These are phyloP conservation scores for Lantana camara DNA, from an alignment of 257 asterid genomes.

Conservation along the genomic window DNA sequence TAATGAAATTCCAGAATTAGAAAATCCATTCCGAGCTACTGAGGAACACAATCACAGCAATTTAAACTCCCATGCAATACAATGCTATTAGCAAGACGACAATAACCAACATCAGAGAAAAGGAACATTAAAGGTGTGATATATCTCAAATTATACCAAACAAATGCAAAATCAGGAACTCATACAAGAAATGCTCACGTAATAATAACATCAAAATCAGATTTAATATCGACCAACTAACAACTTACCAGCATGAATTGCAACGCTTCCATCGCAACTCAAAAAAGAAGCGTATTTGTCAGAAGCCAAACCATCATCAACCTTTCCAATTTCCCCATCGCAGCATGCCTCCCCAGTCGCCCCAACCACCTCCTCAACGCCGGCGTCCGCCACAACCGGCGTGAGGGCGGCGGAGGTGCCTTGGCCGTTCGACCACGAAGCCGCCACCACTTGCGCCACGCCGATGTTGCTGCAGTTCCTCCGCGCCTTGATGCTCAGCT, in stretches of 20 bases:
- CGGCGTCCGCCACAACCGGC: constrained; percentile 44
- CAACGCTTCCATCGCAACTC: constrained; percentile 74
- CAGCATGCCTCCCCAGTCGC: constrained; percentile 34
- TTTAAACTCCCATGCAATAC: background rate
- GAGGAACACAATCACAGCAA: background rate
- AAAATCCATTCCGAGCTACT: background rate
- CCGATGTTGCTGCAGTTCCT: constrained; percentile 92
- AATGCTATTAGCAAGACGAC: background rate
- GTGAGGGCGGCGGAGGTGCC: constrained; percentile 38
- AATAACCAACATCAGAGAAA: background rate
- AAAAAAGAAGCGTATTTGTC: constrained; percentile 59
- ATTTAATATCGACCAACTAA: background rate
- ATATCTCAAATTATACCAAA: background rate
- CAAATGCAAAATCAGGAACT: background rate
- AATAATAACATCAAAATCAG: background rate
- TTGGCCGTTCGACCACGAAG: constrained; percentile 72
- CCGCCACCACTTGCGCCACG: constrained; percentile 89
- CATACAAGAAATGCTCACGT: background rate
- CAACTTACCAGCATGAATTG: constrained; percentile 88
- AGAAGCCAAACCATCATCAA: constrained; percentile 41
- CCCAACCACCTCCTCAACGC: constrained; percentile 40
- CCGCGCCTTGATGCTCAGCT: constrained; percentile 81
- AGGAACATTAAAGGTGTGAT: background rate
- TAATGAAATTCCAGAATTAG: background rate
- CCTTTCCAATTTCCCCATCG: constrained; percentile 49